Conservation (phyloP, 108 stramenopile species). For the Schizochytrium sp. region DNA sequence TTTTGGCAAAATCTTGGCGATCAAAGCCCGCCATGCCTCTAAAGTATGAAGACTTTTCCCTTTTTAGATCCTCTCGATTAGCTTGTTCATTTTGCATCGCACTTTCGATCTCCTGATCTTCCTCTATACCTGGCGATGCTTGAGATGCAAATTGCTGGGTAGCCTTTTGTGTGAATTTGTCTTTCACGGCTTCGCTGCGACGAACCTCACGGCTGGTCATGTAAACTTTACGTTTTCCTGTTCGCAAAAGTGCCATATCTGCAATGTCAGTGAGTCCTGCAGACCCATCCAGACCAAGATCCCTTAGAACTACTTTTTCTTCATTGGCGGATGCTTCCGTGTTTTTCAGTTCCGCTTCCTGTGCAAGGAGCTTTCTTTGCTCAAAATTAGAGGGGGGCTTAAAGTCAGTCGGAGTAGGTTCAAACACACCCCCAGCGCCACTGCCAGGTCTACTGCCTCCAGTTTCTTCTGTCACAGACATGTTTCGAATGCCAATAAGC, state of each 20-base stretch:
- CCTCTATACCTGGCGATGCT: too few species aligned
- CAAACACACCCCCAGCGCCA: background rate
- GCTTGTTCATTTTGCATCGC: too few species aligned
- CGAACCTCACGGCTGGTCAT: conserved; percentile 11
- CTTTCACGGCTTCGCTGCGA: conserved; percentile 20
- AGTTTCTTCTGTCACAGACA: background rate
- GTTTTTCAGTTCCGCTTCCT: background rate
- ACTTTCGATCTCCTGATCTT: too few species aligned
- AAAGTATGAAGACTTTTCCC: background rate
- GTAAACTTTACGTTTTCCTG: background rate
- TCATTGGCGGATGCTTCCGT: background rate
- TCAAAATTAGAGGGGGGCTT: conserved; percentile 17
- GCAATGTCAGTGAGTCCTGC: conserved; percentile 48
- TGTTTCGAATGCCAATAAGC: background rate
- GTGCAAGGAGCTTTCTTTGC: background rate
- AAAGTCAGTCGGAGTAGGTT: conserved; percentile 23
- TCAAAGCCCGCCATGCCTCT: background rate
- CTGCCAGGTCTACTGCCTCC: background rate
- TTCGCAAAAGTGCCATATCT: background rate
- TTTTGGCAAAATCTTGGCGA: conserved; percentile 16
- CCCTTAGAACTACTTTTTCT: background rate
- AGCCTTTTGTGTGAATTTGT: background rate
- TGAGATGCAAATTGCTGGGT: too few species aligned
- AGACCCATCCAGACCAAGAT: background rate
- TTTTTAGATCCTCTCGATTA: background rate